Conservation (phyloP, 148 eudicot genomes). For the Camellia sinensis region DNA sequence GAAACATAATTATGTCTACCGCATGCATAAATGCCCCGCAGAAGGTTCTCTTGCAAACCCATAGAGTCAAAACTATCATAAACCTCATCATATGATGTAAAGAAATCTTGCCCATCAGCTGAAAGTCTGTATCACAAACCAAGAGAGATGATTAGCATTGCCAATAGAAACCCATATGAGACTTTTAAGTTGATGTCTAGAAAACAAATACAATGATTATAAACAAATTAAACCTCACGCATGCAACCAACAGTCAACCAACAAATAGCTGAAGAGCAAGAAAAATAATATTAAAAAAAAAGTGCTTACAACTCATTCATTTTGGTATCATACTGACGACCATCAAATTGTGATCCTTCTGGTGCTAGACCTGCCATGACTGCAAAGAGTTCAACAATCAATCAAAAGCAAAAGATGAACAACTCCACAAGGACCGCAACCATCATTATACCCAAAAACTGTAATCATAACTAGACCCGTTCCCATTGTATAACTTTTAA, state of each 20-base stretch:
- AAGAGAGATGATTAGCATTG: not conserved
- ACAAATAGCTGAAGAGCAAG: not conserved
- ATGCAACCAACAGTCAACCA: not conserved
- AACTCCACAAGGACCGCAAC: not conserved
- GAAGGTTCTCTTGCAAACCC: slow-evolving; percentile 36
- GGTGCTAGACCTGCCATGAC: slow-evolving; percentile 33
- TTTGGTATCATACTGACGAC: slow-evolving; percentile 29
- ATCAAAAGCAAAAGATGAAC: not conserved
- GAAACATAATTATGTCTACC: slow-evolving; percentile 16
- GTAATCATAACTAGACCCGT: not conserved
- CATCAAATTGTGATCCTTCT: slow-evolving; percentile 31
- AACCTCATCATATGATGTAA: slow-evolving; percentile 36
- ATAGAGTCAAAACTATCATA: slow-evolving; percentile 35
- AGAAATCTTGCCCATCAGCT: slow-evolving; percentile 33
- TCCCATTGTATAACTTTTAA: not conserved
- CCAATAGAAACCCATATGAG: not conserved
- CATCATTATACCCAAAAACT: not conserved
- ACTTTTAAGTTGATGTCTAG: not conserved
- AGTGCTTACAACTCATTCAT: slow-evolving; percentile 30
- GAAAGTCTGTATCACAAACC: slow-evolving; percentile 19
- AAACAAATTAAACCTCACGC: not conserved
- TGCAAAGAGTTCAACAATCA: slow-evolving; percentile 12
- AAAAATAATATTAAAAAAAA: not conserved
- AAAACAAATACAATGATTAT: not conserved
- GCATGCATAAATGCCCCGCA: slow-evolving; percentile 37